Evolutionary conservation across 2,329 filamentous ascomycete species (phyloP), one percentile per base, ranked within the genome.

Genomic region (Aspergillus ibericus): DNA sequence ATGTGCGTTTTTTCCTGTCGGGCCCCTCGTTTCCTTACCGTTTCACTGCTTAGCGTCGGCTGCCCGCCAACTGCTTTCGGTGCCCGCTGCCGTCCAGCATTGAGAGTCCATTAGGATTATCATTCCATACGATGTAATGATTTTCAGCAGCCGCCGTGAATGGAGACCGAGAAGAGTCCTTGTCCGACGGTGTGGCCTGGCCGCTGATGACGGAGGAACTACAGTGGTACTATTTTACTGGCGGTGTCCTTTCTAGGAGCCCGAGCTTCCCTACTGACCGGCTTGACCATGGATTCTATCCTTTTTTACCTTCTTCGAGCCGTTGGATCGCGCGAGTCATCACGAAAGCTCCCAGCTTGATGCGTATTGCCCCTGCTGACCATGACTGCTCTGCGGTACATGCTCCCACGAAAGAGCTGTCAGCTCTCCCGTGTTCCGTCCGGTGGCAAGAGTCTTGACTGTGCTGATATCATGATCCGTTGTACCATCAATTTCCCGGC

Each of bases 1-100:
- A 64, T 66, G 64, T 66, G 64, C 63, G 64, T 64, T 64, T 64
- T 63, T 62, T 53, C 56, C 46, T 65, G 58, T 58, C 51, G 36
- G 35, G 61, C 55, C 58, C 55, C 55, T 60, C 57, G 57, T 59
- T 55, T 53, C 51, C 50, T 56, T 51, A 54, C 59, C 59, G 61
- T 63, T 42, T 61, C 44, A 55, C 47, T 16, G 22, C 25, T 16
- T 42, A 53, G 36, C 51, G 51, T 53, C 36, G 51, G 38, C 27
- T 48, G 22, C 25, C 22, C 16, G 16, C 5, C 18, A 12, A 5
- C 20, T 44, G 9, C 18, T 27, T 48, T n/a, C 44, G 27, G 27
- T 48, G 44, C 27, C 44, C 25, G n/a, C 25, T 20, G 38, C 20
- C 38, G 4, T 32, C 29, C 9, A 10, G 10, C 29, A n/a, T n/a